Evolutionary conservation across 352 stramenopile species (phyloP).

Genomic region (Phytopythium chamaehyphon): DNA sequence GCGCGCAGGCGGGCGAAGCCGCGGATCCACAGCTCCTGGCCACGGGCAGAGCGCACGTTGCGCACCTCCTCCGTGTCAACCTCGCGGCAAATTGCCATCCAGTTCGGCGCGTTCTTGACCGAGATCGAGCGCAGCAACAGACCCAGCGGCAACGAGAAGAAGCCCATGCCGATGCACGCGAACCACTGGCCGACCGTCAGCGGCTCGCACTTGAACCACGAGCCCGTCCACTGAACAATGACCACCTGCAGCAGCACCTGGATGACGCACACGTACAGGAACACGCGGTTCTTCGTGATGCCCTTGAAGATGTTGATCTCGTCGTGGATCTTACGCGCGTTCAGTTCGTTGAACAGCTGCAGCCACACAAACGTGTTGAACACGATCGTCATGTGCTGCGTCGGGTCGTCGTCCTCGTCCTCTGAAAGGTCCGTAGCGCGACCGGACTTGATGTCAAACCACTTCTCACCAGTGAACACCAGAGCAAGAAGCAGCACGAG

Average conservation of each 20-base stretch:
- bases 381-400: constrained; percentile 92
- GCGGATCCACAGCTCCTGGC: constrained; percentile 55
- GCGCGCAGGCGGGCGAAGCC: constrained; percentile 46
- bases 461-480: constrained; percentile 65
- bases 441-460: constrained; percentile 46
- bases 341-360: constrained; percentile 89
- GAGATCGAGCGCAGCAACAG: constrained; percentile 50
- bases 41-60: constrained; percentile 23
- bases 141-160: constrained; percentile 42
- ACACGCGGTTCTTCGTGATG: constrained; percentile 90
- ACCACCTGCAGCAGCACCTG: constrained; percentile 91
- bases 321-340: constrained; percentile 86
- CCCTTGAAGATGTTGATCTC: constrained; percentile 94
- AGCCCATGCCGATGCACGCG: constrained; percentile 53
- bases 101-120: constrained; percentile 51
- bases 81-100: constrained; percentile 55
- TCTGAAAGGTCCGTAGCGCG: constrained; percentile 34
- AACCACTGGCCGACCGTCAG: constrained; percentile 40
- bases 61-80: constrained; percentile 34
- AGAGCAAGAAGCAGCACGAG: constrained; percentile 80
- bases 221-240: constrained; percentile 93
- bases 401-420: constrained; percentile 53
- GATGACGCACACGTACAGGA: constrained; percentile 87
- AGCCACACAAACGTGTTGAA: constrained; percentile 98
- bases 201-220: constrained; percentile 54